These are phyloP conservation scores for Peronospora farinosa DNA, from an alignment of 352 stramenopile genomes.

Conservation along the genomic window DNA sequence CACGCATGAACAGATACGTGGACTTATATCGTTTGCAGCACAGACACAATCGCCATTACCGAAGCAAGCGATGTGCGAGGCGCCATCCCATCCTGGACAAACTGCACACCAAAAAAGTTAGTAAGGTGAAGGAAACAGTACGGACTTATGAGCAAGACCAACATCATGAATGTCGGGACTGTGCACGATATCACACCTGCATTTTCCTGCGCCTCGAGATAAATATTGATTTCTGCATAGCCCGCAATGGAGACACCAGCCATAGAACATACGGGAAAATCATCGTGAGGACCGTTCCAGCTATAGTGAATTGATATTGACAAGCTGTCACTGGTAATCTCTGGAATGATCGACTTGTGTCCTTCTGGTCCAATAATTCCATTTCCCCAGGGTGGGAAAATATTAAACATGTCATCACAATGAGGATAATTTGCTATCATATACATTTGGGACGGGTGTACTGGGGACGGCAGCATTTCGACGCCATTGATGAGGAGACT, in stretches of 20 bases:
- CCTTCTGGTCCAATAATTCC: slow-evolving; percentile 53
- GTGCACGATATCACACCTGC: slow-evolving; percentile 31
- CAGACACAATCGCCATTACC: slow-evolving; percentile 69
- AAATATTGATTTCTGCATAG: slow-evolving; percentile 74
- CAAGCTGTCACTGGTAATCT: slow-evolving; percentile 41
- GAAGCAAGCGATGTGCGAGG: slow-evolving; percentile 41
- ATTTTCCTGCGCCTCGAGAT: slow-evolving; percentile 77
- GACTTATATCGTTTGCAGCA: slow-evolving; percentile 51
- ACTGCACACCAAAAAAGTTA: slow-evolving; percentile 16
- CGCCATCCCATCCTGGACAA: slow-evolving; percentile 68
- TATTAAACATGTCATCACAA: slow-evolving; percentile 81
- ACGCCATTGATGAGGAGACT: slow-evolving; percentile 58
- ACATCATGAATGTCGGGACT: neutral
- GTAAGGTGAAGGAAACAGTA: slow-evolving; percentile 1
- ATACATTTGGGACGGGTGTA: slow-evolving; percentile 64
- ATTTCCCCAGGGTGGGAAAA: slow-evolving; percentile 75
- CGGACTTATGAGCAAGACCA: slow-evolving; percentile 1
- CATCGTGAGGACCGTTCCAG: slow-evolving; percentile 54
- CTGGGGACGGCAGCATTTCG: slow-evolving; percentile 47
- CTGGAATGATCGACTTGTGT: slow-evolving; percentile 55
- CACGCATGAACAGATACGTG: slow-evolving; percentile 58
- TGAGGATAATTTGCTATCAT: slow-evolving; percentile 66
- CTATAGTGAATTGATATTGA: slow-evolving; percentile 45
- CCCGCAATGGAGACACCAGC: slow-evolving; percentile 64
- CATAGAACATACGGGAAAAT: slow-evolving; percentile 68